Base-by-base conservation (phyloP, 163 green algal genomes). In the Scenedesmus sp. region DNA sequence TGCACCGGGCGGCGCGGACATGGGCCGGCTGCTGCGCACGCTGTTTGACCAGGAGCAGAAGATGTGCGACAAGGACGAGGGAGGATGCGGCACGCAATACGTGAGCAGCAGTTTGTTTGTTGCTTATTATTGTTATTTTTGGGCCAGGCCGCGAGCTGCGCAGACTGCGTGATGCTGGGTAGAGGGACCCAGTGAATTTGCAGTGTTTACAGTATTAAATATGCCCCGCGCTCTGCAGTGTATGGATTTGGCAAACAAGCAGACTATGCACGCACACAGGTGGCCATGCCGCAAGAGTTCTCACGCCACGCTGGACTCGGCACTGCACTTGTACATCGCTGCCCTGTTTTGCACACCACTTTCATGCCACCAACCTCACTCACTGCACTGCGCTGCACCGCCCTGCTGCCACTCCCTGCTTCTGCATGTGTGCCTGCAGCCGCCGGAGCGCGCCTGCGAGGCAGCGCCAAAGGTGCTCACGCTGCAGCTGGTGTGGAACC, bases 61-160 rank as follows among this genome's bases (percentile, higher is more conserved):
- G 94, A 92, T 84, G 54, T 97, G 96, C 90, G 96, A 97, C 92
- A 95, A 86, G 83, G 96, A 97, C 84, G 52, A 89, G 79, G 90
- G 90, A n/a, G 95, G 94, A 23, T 97, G 96, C 92, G 94, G 95
- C 60, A 70, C 3, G 62, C 52, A 52, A 18, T 91, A 93, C 26
- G 89, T 92, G 74, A 88, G 89, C 70, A 1, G 15, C 56, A 56
- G 73, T 26, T 46, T 9, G 73, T 9, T 1, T 46, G 73, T 1
- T 26, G 18, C 18, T n/a, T 1, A n/a, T 2, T 3, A 46, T 46
- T 46, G 64, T 73, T 73, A 15, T 73, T 2, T 73, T 20, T 46
- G 66, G 59, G 8, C 59, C 59, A 64, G 6, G 59, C 59, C 7
- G 59, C 59, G 59, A 64, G 59, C 9, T 64, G 59, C 59, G 9